These are phyloP conservation scores for Neurospora tetrasperma DNA, from an alignment of 495 filamentous ascomycete species.

Conservation along the genomic window DNA sequence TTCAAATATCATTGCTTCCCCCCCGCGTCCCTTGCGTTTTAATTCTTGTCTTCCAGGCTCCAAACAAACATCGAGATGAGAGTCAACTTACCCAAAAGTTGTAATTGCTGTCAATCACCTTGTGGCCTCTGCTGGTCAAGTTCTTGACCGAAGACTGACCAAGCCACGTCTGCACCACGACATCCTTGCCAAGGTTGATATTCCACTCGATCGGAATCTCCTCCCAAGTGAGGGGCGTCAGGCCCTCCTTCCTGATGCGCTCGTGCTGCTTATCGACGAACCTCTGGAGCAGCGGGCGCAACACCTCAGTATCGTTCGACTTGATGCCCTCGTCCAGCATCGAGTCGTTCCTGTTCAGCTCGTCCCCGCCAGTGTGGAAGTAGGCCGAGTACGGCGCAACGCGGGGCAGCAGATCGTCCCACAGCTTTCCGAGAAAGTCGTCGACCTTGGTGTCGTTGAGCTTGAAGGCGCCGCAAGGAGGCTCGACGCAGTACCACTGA, in stretches of 20 bases:
- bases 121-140: constrained; percentile 49
- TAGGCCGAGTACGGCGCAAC: constrained; percentile 54
- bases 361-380: constrained; percentile 78
- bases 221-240: constrained; percentile 71
- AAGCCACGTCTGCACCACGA: constrained; percentile 66
- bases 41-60: background rate
- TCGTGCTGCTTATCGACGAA: constrained; percentile 57
- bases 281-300: constrained; percentile 61
- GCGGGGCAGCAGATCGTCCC: constrained; percentile 62
- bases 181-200: constrained; percentile 49
- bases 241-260: constrained; percentile 43
- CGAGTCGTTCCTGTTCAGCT: constrained; percentile 67
- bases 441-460: constrained; percentile 58
- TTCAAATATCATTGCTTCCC: background rate
- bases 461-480: constrained; percentile 65
- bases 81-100: constrained; percentile 52
- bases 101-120: constrained; percentile 63
- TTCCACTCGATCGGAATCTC: constrained; percentile 72
- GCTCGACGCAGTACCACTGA: constrained; percentile 57
- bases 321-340: constrained; percentile 57
- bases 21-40: background rate
- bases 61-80: background rate
- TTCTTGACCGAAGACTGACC: constrained; percentile 43
- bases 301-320: constrained; percentile 47
- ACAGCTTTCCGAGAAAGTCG: constrained; percentile 56